Evolutionary conservation across 768 basidiomycete genomes (phyloP), one percentile per base, ranked within the genome.

Genomic region (Tricholoma sp.): DNA sequence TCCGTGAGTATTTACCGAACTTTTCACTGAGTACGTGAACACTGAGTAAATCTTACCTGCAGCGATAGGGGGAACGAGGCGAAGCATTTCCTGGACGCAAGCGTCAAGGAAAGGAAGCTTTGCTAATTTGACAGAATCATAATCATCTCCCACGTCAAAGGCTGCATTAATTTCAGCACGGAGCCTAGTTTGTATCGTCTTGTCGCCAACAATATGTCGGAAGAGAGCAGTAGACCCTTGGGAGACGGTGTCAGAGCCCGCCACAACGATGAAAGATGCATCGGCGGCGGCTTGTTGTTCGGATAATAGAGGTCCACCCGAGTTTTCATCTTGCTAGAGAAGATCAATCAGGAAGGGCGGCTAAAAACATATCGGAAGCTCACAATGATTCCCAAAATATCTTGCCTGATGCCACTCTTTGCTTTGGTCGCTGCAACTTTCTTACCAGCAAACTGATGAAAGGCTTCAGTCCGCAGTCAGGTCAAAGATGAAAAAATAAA

Each of bases 191-290:
- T 57, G 57, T 9, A 57, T 35, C n/a, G 22, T 11, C 5, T 21
- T n/a, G 41, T 57, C 19, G 31, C 51, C 51, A 43, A 24, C 16
- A 21, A 57, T 21, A 27, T 52, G 34, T 52, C 57, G 57, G 19
- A 57, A 52, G 27, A 53, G 27, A 24, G 57, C 39, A 19, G 57
- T 57, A 34, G 50, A 29, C 19, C 50, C 50, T 29, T 52, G 50
- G 2, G 51, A 52, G 29, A 52, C 37, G 10, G 54, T 52, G 31
- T 57, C 56, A 21, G 39, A 57, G 11, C 50, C 56, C 18, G 56
- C 56, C 8, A 52, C 50, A 9, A 57, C 56, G 31, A 57, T 57
- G 50, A 52, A 57, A 22, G 56, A 57, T 22, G 56, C 56, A 18
- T 56, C 55, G 6, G 46, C 55, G 46, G 55, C 22, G 19, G 55